Base-by-base conservation (phyloP, 2,329 filamentous ascomycete species). In the Ceratocystis harringtonii region DNA sequence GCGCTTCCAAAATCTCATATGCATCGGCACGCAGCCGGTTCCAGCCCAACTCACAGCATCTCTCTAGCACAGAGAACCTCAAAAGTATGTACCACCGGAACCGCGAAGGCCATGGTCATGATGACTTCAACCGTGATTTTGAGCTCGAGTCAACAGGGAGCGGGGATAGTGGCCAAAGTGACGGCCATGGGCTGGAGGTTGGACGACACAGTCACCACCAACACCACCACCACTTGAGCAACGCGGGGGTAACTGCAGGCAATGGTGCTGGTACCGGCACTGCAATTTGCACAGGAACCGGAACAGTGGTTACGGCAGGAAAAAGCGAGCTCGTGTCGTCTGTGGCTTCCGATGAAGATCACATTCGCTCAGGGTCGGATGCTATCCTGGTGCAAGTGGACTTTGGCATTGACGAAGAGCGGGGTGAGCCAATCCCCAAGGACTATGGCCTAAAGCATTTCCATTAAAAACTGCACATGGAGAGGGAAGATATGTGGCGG, bases 301-400 rank as follows among this genome's bases (percentile, higher is more conserved):
- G 65, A 65, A 66, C 65, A 15, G 55, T 63, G 19, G 61, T 5
- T n/a, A 68, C 62, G 19, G 60, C 44, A 10, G 61, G 8, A 12
- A 68, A 61, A 68, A 71, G 3, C 69, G 68, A 30, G 70, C 70
- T 58, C 69, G 70, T 30, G 68, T 70, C 62, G 69, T 68, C 66
- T 69, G 70, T 55, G 70, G 69, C 25, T 25, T 43, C 44, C 6
- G 55, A 65, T 15, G 41, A 65, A 28, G 45, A 64, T 28, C 60
- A 41, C 10, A 62, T 64, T 41, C 58, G 61, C 22, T 52, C 66
- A 7, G 66, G 66, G 1, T 63, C 70, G 0, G 73, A 74, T 45
- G 73, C 73, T 0, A 76, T 76, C 25, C 68, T 75, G 52, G 74
- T 76, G 8, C 70, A 73, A 57, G 71, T 75, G 45, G 74, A 75